phyloP scores from a whole-genome alignment of 805 yeast species.

The Candida adriatica region DNA sequence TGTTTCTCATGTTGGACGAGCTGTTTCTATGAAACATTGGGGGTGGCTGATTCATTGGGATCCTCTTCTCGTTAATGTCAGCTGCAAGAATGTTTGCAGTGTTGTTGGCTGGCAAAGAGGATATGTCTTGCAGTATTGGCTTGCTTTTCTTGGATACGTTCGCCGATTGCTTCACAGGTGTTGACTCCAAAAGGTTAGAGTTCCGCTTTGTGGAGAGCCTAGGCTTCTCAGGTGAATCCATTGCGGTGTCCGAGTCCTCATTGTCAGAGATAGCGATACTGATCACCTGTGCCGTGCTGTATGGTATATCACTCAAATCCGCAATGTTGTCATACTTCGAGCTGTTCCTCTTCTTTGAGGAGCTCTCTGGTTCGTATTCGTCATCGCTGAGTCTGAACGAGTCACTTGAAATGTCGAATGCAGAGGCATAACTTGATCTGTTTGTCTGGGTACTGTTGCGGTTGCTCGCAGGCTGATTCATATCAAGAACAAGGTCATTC shows the following conservation, averaged over 20 bases:
- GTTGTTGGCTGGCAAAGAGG: conserved; percentile 7
- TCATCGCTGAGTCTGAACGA: conserved; percentile 20
- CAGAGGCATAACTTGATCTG: conserved; percentile 4
- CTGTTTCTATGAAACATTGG: conserved; percentile 18
- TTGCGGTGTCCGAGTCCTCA: conserved; percentile 15
- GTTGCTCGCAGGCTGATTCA: conserved; percentile 5
- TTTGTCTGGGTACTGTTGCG: conserved; percentile 1
- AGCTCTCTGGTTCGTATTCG: conserved; percentile 8
- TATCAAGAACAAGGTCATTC: conserved; percentile 19
- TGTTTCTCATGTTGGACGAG: conserved; percentile 20
- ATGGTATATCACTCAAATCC: conserved; percentile 17
- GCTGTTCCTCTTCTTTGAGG: background rate
- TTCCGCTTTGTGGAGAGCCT: conserved; percentile 5
- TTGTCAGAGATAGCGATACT: conserved; percentile 21
- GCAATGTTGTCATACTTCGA: conserved; percentile 7
- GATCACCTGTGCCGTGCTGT: conserved; percentile 15
- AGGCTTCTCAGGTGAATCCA: conserved; percentile 14
- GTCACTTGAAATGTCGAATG: conserved; percentile 22
- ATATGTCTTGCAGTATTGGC: conserved; percentile 15
- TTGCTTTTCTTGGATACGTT: conserved; percentile 10
- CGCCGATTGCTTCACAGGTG: conserved; percentile 4
- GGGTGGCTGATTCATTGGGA: conserved; percentile 12
- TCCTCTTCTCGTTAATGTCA: conserved; percentile 19
- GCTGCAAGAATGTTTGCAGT: conserved; percentile 8
- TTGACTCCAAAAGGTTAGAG: conserved; percentile 7